These are phyloP conservation scores for Podochytrium sp. DNA, from an alignment of 192 early-diverging fungal species.

Conservation along the genomic window DNA sequence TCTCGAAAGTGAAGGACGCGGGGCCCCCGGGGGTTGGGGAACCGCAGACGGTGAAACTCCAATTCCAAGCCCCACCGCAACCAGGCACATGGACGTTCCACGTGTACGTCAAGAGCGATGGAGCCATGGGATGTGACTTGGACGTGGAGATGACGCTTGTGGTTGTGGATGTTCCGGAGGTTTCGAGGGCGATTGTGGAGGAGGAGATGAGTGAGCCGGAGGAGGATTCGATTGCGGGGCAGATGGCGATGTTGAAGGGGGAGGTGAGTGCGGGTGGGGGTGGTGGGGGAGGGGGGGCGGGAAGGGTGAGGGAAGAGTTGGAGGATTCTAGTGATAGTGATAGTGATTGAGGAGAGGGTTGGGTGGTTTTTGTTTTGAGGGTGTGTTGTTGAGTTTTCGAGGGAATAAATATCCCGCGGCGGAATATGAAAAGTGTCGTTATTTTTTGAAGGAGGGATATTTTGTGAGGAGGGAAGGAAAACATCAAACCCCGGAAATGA, in stretches of 20 bases:
- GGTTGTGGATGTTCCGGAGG: conserved; percentile 70
- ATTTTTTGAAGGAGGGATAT: no score
- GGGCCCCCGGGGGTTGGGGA: conserved; percentile 33
- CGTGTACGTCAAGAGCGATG: conserved; percentile 87
- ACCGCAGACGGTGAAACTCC: conserved; percentile 61
- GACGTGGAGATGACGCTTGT: conserved; percentile 76
- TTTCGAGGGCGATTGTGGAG: conserved; percentile 69
- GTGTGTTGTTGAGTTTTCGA: not conserved
- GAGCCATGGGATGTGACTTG: conserved; percentile 83
- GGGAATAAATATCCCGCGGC: not conserved
- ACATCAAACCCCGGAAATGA: no score
- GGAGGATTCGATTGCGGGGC: conserved; percentile 92
- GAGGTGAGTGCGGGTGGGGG: conserved; percentile 24
- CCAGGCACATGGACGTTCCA: conserved; percentile 82
- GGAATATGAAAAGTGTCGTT: no score
- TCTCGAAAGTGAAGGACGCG: conserved; percentile 76
- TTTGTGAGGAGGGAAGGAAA: no score
- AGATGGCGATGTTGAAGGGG: conserved; percentile 82
- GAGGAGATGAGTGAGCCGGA: conserved; percentile 97
- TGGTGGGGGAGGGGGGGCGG: not conserved
- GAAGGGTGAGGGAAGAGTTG: conserved; percentile 23
- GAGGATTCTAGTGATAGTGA: conserved; percentile 41
- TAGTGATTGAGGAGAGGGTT: conserved; percentile 13
- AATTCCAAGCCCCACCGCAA: conserved; percentile 93
- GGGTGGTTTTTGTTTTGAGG: not conserved